These are phyloP conservation scores for Coelastrella sp. DNA, from an alignment of 139 green algal genomes.

Conservation along the genomic window DNA sequence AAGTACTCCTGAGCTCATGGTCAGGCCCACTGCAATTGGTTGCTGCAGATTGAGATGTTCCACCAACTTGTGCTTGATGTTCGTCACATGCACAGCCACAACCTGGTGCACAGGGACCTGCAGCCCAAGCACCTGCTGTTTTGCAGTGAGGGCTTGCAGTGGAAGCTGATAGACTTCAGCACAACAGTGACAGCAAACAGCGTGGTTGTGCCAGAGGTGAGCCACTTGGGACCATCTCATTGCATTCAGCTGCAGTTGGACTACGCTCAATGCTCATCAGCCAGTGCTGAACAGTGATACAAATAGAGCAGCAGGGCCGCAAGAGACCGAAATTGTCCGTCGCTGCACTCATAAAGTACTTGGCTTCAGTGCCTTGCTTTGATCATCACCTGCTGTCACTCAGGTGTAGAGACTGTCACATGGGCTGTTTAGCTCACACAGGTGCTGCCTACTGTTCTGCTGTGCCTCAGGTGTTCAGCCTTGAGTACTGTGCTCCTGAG, in stretches of 20 bases:
- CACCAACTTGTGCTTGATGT: constrained; percentile 23
- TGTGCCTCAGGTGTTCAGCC: not conserved
- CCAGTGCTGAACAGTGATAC: too few species aligned
- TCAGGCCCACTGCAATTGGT: not conserved
- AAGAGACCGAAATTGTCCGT: not conserved
- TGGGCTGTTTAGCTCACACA: not conserved
- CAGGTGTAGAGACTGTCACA: too few species aligned
- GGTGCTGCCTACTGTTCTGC: not conserved
- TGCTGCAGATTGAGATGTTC: constrained; percentile 11
- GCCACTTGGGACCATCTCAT: not conserved
- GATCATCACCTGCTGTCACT: too few species aligned
- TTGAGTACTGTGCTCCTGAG: constrained; percentile 11
- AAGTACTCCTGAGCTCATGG: not conserved
- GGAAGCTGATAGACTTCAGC: constrained; percentile 32
- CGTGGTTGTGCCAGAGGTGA: constrained; percentile 28
- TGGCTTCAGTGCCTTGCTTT: too few species aligned
- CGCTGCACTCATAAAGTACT: too few species aligned
- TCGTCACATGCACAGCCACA: constrained; percentile 10
- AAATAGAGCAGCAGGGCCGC: too few species aligned
- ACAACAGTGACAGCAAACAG: not conserved
- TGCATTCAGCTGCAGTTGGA: not conserved
- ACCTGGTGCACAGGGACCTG: constrained; percentile 26
- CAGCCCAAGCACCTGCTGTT: constrained; percentile 20
- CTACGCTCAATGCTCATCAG: too few species aligned
- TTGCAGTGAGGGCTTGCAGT: not conserved